Conservation (phyloP, 257 asterid genomes). For the Fraxinus excelsior region DNA sequence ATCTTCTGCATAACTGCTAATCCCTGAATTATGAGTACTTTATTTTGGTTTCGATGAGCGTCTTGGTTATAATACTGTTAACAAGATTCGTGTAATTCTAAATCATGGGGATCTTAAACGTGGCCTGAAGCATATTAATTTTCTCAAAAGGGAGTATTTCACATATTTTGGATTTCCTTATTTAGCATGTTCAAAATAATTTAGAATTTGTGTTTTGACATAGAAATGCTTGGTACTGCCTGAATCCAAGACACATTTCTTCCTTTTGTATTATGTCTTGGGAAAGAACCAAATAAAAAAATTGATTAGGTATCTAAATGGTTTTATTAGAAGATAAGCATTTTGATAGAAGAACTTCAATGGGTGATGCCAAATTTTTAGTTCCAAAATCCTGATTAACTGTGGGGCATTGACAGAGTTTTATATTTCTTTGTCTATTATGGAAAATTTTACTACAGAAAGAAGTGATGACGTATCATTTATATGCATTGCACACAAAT, state of each 20-base stretch:
- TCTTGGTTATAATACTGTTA: background rate
- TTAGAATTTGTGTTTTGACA: background rate
- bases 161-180: background rate
- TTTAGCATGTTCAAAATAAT: background rate
- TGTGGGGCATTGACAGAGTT: no score
- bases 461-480: no score
- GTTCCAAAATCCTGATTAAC: no score
- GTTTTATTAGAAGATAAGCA: no score
- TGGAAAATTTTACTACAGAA: no score
- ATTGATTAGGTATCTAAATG: no score
- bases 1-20: slow-evolving; percentile 31
- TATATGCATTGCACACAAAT: no score
- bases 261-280: background rate
- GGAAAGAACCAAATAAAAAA: background rate
- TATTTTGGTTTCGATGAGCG: background rate
- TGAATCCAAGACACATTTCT: background rate
- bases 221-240: background rate
- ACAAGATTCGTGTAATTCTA: background rate
- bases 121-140: background rate
- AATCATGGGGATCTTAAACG: background rate
- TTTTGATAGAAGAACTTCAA: no score
- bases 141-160: background rate
- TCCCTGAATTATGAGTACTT: slow-evolving; percentile 25
- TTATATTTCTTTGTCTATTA: no score
- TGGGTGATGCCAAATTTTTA: no score